Base-by-base conservation (phyloP, 1,284 basidiomycete species). In the Amylostereum areolatum region DNA sequence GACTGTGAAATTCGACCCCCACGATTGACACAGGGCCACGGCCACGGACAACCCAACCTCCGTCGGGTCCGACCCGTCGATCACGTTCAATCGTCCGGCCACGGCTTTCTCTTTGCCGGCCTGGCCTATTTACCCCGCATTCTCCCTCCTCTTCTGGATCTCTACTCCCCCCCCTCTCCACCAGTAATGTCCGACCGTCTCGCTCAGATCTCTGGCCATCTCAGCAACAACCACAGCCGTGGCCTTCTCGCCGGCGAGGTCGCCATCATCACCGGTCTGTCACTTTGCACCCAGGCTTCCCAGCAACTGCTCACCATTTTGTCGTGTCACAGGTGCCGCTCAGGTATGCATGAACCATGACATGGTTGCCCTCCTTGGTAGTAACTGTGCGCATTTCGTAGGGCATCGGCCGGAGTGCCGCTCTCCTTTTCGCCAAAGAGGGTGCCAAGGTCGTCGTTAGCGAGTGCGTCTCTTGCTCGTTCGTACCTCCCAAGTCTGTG, bases 361-460 rank as follows among this genome's bases (percentile, higher is more conserved):
- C 52, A 39, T 32, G n/a, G 27, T 32, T 52, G 24, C 37, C 12
- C 27, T 36, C 41, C 25, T 29, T 35, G 33, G 24, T 43, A 31
- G 49, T 34, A 37, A 24, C n/a, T 53, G 29, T 2, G 37, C 36
- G 30, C 2, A 35, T n/a, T 36, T 28, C 29, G 42, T 58, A 89
- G 80, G 89, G 87, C 55, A 91, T 92, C 54, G 89, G 89, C 7
- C 76, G 77, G 37, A 81, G 84, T 43, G 74, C 78, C 37, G 90
- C 90, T 3, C 66, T 91, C 40, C 73, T 91, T 44, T 93, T 91
- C 56, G 86, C 89, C 5, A 82, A 81, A 56, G 90, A 93, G 62
- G 91, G 91, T 28, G 90, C 91, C 11, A 92, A 89, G 63, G 83
- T 93, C 41, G 89, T 93, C 54, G 83, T 86, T 46, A 82, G 83